A percentile compares a stretch with the other conserved stretches of the same genome.
These are phyloP conservation scores for Leishmania braziliensis DNA, from an alignment of 208 protist genomes.

Conservation along the genomic window DNA sequence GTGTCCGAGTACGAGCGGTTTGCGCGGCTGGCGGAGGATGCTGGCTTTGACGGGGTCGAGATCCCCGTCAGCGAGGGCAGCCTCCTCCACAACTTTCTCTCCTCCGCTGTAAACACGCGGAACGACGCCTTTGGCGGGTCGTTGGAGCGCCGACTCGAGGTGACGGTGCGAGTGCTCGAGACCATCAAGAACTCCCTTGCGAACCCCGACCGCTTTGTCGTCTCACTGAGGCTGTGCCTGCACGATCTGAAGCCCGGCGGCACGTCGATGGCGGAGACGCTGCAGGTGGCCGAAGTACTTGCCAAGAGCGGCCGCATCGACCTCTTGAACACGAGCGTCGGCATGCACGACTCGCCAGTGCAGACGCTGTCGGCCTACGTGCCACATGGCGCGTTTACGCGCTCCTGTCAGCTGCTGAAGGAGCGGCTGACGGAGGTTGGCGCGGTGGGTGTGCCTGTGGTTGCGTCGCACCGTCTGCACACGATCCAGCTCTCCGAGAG, in stretches of 20 bases:
- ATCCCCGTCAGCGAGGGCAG: constrained; percentile 93
- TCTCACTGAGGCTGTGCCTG: constrained; percentile 93
- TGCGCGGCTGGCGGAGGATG: constrained; percentile 90
- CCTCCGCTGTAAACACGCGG: constrained; percentile 85
- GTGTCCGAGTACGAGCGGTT: constrained; percentile 88
- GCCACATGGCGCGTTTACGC: constrained; percentile 86
- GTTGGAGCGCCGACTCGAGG: constrained; percentile 85
- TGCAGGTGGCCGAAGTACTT: constrained; percentile 72
- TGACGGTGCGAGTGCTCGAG: constrained; percentile 87
- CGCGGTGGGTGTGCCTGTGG: constrained; percentile 68
- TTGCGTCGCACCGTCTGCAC: constrained; percentile 93
- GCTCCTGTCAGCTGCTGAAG: constrained; percentile 70
- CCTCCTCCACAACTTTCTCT: constrained; percentile 95
- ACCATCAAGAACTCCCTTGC: constrained; percentile 46
- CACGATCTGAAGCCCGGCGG: constrained; percentile 90
- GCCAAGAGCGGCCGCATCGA: constrained; percentile 79
- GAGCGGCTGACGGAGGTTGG: constrained; percentile 42
- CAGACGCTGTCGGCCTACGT: constrained; percentile 93
- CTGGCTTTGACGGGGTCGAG: constrained; percentile 96
- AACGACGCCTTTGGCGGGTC: constrained; percentile 75
- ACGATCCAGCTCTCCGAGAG: constrained; percentile 82
- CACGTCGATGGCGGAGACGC: constrained; percentile 84
- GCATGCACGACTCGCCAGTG: constrained; percentile 95
- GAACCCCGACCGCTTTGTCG: constrained; percentile 73
- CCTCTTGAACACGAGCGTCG: constrained; percentile 94